Evolutionary conservation across 2,329 filamentous ascomycete genomes (phyloP).

Genomic region (Colletotrichum tofieldiae): DNA sequence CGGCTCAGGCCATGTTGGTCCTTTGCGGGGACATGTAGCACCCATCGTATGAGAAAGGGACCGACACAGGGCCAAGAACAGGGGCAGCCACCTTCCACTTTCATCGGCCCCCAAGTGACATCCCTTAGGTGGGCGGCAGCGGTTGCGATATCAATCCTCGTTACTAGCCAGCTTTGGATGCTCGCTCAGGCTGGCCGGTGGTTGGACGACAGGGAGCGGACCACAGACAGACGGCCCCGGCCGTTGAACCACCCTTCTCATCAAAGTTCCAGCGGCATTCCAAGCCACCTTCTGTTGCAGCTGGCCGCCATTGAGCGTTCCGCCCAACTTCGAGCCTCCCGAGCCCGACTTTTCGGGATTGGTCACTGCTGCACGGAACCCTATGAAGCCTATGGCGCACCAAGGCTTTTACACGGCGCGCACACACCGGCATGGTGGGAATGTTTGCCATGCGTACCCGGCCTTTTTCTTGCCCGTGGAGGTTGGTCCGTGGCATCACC

Average conservation of each 20-base stretch:
- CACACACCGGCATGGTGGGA: slow-evolving; percentile 1
- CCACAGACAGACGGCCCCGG: background rate
- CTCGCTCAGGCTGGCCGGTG: slow-evolving; percentile 7
- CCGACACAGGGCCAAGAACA: slow-evolving; percentile 28
- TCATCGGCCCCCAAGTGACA: slow-evolving; percentile 42
- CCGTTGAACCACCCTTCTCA: slow-evolving; percentile 1
- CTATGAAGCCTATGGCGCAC: background rate
- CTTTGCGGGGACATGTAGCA: slow-evolving; percentile 11
- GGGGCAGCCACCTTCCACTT: slow-evolving; percentile 38
- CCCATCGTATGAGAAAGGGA: slow-evolving; percentile 36
- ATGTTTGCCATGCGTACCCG: slow-evolving; percentile 13
- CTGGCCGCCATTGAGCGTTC: background rate
- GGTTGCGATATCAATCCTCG: slow-evolving; percentile 25
- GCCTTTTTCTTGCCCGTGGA: slow-evolving; percentile 3
- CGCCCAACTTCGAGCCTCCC: background rate
- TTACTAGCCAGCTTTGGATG: slow-evolving; percentile 11
- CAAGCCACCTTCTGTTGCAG: slow-evolving; percentile 24
- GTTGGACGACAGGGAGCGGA: slow-evolving; percentile 3
- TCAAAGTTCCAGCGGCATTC: slow-evolving; percentile 11
- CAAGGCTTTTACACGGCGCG: background rate
- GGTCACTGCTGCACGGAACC: slow-evolving; percentile 2
- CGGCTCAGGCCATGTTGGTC: slow-evolving; percentile 38
- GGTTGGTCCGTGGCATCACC: slow-evolving; percentile 23
- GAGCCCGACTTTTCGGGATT: background rate
- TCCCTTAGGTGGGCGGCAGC: slow-evolving; percentile 30